Conservation (phyloP, 306 rosid genomes). For the Hippophae gyantsensis region DNA sequence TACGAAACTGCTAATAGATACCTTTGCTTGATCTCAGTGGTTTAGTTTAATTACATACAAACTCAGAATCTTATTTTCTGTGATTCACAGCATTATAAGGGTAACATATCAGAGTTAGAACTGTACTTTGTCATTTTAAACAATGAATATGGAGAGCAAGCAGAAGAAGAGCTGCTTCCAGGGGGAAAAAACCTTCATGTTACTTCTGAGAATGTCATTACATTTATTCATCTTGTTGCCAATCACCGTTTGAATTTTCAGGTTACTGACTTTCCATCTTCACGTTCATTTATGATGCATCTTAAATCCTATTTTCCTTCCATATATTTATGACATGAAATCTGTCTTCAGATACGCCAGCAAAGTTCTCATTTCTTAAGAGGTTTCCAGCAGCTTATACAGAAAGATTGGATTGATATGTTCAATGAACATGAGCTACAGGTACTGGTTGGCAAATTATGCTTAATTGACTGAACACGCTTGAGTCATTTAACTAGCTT, state of each 20-base stretch:
- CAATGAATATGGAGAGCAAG: slow-evolving; percentile 96
- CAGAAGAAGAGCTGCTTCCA: slow-evolving; percentile 86
- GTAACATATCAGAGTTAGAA: slow-evolving; percentile 72
- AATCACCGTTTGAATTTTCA: slow-evolving; percentile 96
- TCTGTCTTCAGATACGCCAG: slow-evolving; percentile 66
- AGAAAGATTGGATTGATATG: slow-evolving; percentile 96
- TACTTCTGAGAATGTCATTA: slow-evolving; percentile 76
- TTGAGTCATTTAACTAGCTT: no score
- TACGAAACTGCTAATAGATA: neutral
- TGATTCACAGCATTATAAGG: slow-evolving; percentile 59
- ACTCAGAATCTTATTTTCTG: slow-evolving; percentile 11
- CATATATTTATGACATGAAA: slow-evolving; percentile 6
- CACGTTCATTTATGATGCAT: slow-evolving; percentile 3
- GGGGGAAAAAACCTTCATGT: slow-evolving; percentile 71
- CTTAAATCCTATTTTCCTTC: neutral
- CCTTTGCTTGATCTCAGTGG: neutral
- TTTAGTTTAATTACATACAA: slow-evolving; percentile 4
- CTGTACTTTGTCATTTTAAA: slow-evolving; percentile 85
- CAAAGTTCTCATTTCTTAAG: slow-evolving; percentile 96
- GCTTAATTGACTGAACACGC: no score
- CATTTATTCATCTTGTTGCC: slow-evolving; percentile 94
- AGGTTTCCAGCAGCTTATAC: slow-evolving; percentile 97
- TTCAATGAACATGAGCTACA: slow-evolving; percentile 97
- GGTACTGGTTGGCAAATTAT: slow-evolving; percentile 36
- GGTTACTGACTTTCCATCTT: slow-evolving; percentile 36